phyloP scores from a whole-genome alignment of 305 asterid species.

The Lippia alba region DNA sequence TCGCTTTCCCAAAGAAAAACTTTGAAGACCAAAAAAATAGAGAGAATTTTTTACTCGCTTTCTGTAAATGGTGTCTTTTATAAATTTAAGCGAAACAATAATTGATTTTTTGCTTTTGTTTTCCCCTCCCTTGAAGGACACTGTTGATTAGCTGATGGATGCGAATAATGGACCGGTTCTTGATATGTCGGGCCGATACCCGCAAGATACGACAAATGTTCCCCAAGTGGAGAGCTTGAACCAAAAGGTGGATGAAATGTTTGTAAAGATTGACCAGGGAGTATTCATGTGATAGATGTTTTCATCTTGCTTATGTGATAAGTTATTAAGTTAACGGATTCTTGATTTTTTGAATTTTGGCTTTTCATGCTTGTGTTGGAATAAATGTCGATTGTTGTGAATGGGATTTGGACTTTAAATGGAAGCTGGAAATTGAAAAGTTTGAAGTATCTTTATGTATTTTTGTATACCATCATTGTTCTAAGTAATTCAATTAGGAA shows the following conservation, averaged over 20 bases:
- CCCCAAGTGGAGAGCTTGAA: constrained; percentile 53
- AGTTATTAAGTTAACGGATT: neutral
- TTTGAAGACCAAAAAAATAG: too few relatives aligned
- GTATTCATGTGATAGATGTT: neutral
- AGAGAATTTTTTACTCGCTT: too few relatives aligned
- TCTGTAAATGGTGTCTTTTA: neutral
- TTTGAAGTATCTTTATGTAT: neutral
- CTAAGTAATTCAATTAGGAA: neutral
- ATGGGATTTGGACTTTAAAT: neutral
- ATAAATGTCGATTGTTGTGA: constrained; percentile 4
- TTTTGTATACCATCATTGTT: neutral
- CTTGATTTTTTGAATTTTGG: too few relatives aligned
- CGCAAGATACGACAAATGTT: constrained; percentile 36
- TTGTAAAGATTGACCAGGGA: constrained; percentile 66
- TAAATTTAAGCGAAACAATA: neutral
- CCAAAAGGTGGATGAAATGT: constrained; percentile 58
- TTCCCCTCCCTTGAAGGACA: constrained; percentile 2
- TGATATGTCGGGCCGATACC: constrained; percentile 38
- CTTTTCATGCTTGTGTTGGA: neutral
- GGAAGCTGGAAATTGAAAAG: neutral
- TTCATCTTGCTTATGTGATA: constrained; percentile 1
- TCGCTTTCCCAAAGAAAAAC: too few relatives aligned
- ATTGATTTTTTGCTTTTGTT: neutral
- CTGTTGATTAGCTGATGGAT: constrained; percentile 54
- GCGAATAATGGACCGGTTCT: constrained; percentile 42